Evolutionary conservation across 768 basidiomycete species (phyloP).

Genomic region (Tremella fuciformis): DNA sequence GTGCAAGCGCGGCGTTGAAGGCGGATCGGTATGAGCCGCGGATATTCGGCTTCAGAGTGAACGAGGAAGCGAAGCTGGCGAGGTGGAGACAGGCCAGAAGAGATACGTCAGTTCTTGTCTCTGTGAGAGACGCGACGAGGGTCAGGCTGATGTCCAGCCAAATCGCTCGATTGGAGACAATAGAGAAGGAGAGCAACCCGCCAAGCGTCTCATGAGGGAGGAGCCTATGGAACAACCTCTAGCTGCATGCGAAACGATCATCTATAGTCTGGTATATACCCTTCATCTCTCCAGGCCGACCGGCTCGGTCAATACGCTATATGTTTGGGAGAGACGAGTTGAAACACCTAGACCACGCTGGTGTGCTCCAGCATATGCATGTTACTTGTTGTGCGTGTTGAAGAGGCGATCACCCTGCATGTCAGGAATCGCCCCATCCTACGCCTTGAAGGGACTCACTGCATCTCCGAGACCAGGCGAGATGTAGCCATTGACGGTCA

Average conservation of each 20-base stretch:
- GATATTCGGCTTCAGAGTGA: constrained; percentile 94
- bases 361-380: not conserved
- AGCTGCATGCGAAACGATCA: constrained; percentile 8
- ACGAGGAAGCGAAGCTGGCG: constrained; percentile 88
- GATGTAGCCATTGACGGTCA: constrained; percentile 76
- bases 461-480: constrained; percentile 89
- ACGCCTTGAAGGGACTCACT: not conserved
- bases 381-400: constrained; percentile 57
- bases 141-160: not conserved
- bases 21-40: constrained; percentile 87
- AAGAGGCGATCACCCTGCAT: constrained; percentile 78
- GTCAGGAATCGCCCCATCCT: not conserved
- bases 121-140: not conserved
- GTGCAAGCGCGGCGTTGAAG: constrained; percentile 75
- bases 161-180: constrained; percentile 1
- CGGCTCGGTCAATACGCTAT: too few species aligned
- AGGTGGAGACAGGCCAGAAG: constrained; percentile 93
- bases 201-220: not conserved
- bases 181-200: constrained; percentile 1
- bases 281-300: not conserved
- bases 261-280: not conserved
- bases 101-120: constrained; percentile 63
- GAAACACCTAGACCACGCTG: too few species aligned
- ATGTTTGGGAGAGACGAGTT: too few species aligned
- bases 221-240: not conserved